Evolutionary conservation across 345 rosid genomes (phyloP), one percentile per base, ranked within the genome.

Genomic region (Punica granatum): DNA sequence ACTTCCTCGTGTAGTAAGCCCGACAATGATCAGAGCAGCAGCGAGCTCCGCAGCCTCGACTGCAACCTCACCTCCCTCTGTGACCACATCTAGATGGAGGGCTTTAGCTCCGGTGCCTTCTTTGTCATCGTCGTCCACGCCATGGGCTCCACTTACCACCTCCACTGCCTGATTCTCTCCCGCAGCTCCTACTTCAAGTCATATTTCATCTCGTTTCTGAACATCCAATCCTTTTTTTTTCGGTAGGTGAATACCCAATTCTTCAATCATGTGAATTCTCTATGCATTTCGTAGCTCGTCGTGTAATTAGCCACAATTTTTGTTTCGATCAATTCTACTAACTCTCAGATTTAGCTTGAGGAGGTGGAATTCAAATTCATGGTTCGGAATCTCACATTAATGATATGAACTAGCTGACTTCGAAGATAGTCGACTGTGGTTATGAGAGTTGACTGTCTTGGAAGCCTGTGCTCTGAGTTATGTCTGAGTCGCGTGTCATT

Each of bases 111-210:
- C 35, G 94, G 98, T 25, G 70, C 94, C 2, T 93, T 93, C 80
- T 93, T 97, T 69, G 98, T 90, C 68, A 79, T 93, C 73, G 79
- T 88, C 69, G 90, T 93, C 37, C 86, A 84, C 18, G 85, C 90
- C 69, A 89, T 87, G 92, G 97, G 92, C 59, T 85, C 96, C 76
- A 86, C 86, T 64, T 93, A 81, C 74, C 91, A 71, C 76, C 97
- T 93, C 81, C 98, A 93, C 69, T 97, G 98, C 44, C 76, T 93
- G 28, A 86, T 93, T 73, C 85, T 93, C 70, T 93, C 97, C 67
- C 92, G 96, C 42, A 93, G 96, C 79, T 81, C 98, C n/a, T 93
- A 90, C 80, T 93, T 93, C 88, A 89, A 97, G 97, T 92, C 67
- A 42, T 25, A 23, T 68, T 10, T 23, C 59, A n/a, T 19, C 21